Evolutionary conservation across 2,329 filamentous ascomycete genomes (phyloP).

Genomic region (Fusarium mangiferae): DNA sequence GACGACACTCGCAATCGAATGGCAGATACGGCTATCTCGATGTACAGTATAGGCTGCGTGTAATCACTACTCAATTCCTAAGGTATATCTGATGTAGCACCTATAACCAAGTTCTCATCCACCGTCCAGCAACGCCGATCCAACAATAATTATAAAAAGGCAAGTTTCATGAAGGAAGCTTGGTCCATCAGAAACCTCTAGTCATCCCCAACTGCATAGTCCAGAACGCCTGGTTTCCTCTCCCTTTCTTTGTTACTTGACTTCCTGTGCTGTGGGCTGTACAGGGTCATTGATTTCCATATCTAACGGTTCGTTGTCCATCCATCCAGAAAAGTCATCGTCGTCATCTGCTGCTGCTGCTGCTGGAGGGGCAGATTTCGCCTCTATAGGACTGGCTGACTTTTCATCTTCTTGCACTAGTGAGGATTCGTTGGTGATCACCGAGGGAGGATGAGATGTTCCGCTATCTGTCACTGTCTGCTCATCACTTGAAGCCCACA

Average conservation of each 20-base stretch:
- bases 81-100: slow-evolving; percentile 17
- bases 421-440: slow-evolving; percentile 16
- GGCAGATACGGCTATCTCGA: background rate
- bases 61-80: slow-evolving; percentile 14
- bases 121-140: slow-evolving; percentile 20
- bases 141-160: slow-evolving; percentile 5
- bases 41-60: background rate
- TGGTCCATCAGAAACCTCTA: slow-evolving; percentile 8
- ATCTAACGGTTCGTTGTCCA: slow-evolving; percentile 48
- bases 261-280: slow-evolving; percentile 30
- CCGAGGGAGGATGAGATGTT: slow-evolving; percentile 21
- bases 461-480: slow-evolving; percentile 27
- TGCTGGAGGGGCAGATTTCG: slow-evolving; percentile 28
- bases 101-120: background rate
- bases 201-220: slow-evolving; percentile 14
- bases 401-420: slow-evolving; percentile 17
- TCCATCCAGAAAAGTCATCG: slow-evolving; percentile 52
- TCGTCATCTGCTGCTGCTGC: slow-evolving; percentile 42
- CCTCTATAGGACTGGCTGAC: slow-evolving; percentile 9
- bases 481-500: slow-evolving; percentile 31
- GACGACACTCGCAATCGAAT: background rate
- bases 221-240: slow-evolving; percentile 27
- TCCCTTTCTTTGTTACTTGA: slow-evolving; percentile 33
- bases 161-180: slow-evolving; percentile 1
- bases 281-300: slow-evolving; percentile 36